Conservation (phyloP, 257 asterid species). For the Solanum habrochaites region DNA sequence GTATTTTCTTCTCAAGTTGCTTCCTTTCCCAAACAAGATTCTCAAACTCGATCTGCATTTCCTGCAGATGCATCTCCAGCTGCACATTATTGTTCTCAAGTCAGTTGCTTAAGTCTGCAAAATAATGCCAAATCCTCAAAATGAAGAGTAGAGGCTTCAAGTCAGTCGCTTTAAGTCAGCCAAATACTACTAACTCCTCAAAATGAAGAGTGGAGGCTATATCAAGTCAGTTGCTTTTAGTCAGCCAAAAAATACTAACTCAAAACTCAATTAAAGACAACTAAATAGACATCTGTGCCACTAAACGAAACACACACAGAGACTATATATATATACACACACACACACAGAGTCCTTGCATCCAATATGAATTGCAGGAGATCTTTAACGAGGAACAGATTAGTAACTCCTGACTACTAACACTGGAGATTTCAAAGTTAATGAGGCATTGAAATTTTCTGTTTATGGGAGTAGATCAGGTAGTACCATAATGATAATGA, state of each 20-base stretch:
- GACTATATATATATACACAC: neutral
- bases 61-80: constrained; percentile 44
- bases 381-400: neutral
- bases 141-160: neutral
- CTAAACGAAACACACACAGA: neutral
- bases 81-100: constrained; percentile 19
- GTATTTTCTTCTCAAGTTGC: constrained; percentile 30
- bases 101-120: constrained; percentile 1
- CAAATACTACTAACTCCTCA: neutral
- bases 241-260: neutral
- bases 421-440: neutral
- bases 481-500: neutral
- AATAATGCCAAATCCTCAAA: neutral
- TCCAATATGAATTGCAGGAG: neutral
- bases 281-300: neutral
- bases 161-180: constrained; percentile 1
- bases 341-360: neutral
- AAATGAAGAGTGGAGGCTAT: neutral
- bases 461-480: neutral
- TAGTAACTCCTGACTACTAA: neutral
- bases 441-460: neutral
- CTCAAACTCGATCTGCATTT: constrained; percentile 37
- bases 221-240: neutral
- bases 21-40: constrained; percentile 28
- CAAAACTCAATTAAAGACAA: neutral